Evolutionary conservation across 306 rosid genomes (phyloP).

Genomic region (Oemleria cerasiformis): DNA sequence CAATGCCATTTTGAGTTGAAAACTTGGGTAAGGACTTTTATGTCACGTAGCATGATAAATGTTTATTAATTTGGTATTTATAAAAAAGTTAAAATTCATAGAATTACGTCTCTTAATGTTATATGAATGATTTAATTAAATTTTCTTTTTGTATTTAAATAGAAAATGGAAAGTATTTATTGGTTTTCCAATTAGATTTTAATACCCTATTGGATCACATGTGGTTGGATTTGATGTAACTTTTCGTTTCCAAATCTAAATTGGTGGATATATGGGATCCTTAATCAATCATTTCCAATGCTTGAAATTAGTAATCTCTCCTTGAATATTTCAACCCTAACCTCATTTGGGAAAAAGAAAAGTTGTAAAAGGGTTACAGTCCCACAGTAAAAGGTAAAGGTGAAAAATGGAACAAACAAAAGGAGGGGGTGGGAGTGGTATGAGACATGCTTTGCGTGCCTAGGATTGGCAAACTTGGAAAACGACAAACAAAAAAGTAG

Average conservation of each 20-base stretch:
- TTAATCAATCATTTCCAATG: not conserved
- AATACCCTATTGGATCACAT: too few species aligned
- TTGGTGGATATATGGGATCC: not conserved
- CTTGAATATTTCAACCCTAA: not conserved
- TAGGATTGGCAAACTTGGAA: not conserved
- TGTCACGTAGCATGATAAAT: too few species aligned
- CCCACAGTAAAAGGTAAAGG: not conserved
- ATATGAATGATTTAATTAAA: too few species aligned
- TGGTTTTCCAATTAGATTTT: too few species aligned
- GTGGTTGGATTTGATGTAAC: not conserved
- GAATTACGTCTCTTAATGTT: too few species aligned
- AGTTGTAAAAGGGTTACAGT: not conserved
- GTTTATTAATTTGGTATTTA: too few species aligned
- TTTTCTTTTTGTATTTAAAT: too few species aligned
- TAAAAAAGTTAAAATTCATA: too few species aligned
- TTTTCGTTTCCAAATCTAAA: not conserved
- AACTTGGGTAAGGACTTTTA: too few species aligned
- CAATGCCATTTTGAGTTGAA: too few species aligned
- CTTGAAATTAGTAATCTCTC: not conserved
- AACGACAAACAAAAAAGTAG: conserved; percentile 1
- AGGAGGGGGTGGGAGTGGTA: not conserved
- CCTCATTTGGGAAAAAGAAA: not conserved
- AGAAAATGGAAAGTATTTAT: too few species aligned
- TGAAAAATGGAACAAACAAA: not conserved
- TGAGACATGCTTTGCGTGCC: not conserved